These are phyloP conservation scores for Suillus alpinus DNA, from an alignment of 768 basidiomycete species.

Conservation along the genomic window DNA sequence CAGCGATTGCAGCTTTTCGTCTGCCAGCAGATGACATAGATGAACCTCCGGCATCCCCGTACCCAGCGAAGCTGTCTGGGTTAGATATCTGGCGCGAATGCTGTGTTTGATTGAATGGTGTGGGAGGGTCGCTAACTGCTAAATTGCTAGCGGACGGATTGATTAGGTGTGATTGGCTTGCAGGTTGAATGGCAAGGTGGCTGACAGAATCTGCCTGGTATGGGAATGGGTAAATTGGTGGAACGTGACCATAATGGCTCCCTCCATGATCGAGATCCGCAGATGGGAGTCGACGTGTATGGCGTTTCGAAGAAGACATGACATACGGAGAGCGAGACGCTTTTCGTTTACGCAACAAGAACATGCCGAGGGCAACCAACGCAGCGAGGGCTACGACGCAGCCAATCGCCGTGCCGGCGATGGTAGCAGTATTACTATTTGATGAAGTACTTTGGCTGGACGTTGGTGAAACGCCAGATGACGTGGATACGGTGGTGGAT, in stretches of 20 bases:
- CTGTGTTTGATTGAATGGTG: background rate
- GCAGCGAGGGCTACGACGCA: constrained; percentile 52
- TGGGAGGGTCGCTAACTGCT: background rate
- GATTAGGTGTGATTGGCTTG: constrained; percentile 1
- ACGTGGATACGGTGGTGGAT: constrained; percentile 16
- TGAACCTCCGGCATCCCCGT: constrained; percentile 19
- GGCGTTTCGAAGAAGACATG: constrained; percentile 21
- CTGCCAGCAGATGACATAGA: constrained; percentile 39
- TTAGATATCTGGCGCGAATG: constrained; percentile 22
- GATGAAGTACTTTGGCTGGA: constrained; percentile 21
- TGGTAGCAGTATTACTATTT: constrained; percentile 41
- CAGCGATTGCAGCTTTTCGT: constrained; percentile 58
- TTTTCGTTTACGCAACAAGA: constrained; percentile 40
- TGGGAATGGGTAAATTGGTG: constrained; percentile 32
- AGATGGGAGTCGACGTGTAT: constrained; percentile 33
- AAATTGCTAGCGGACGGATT: constrained; percentile 6
- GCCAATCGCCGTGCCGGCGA: constrained; percentile 50
- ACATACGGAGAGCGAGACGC: constrained; percentile 26
- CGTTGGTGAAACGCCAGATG: constrained; percentile 18
- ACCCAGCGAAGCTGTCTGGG: constrained; percentile 16
- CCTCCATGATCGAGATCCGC: constrained; percentile 35
- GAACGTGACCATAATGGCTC: constrained; percentile 30
- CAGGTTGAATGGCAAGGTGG: constrained; percentile 8
- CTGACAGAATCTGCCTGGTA: constrained; percentile 22
- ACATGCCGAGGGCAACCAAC: constrained; percentile 48